These are phyloP conservation scores for Phanerodontia chrysosporium DNA, from an alignment of 768 basidiomycete species.

Conservation along the genomic window DNA sequence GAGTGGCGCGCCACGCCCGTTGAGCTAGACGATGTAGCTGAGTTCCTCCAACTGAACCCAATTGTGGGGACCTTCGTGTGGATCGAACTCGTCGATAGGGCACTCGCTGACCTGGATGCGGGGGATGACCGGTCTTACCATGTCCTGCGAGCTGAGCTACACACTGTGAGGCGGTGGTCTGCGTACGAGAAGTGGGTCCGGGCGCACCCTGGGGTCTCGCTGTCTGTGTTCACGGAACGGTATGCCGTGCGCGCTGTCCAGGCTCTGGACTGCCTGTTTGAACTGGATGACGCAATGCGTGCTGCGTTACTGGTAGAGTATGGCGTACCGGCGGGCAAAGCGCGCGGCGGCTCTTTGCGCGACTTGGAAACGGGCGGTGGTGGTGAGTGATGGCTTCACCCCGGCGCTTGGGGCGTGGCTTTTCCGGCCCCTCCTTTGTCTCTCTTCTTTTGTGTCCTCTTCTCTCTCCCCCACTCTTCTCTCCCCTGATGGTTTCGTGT, in stretches of 20 bases:
- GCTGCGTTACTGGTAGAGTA: too few species aligned
- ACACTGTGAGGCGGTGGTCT: background rate
- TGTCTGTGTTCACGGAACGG: background rate
- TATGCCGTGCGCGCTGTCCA: background rate
- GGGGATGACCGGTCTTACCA: background rate
- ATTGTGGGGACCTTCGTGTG: slow-evolving; percentile 2
- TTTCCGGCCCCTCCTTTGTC: too few species aligned
- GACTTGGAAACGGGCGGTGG: too few species aligned
- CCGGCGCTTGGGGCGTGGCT: too few species aligned
- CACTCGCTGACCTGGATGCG: background rate
- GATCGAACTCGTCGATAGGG: slow-evolving; percentile 4
- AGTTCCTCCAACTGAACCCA: slow-evolving; percentile 5
- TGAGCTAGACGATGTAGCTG: background rate
- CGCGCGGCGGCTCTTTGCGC: too few species aligned
- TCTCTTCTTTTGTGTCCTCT: too few species aligned
- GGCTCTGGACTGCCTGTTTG: too few species aligned
- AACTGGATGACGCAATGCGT: too few species aligned
- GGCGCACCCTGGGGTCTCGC: background rate
- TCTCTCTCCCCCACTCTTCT: too few species aligned
- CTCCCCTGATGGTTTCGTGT: too few species aligned
- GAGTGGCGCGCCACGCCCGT: background rate
- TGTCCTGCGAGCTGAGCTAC: background rate
- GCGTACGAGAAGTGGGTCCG: background rate
- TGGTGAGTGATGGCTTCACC: too few species aligned
- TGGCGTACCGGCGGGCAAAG: too few species aligned